Evolutionary conservation across 2,329 filamentous ascomycete genomes (phyloP).

Genomic region (Pseudophaeomoniella oleicola): DNA sequence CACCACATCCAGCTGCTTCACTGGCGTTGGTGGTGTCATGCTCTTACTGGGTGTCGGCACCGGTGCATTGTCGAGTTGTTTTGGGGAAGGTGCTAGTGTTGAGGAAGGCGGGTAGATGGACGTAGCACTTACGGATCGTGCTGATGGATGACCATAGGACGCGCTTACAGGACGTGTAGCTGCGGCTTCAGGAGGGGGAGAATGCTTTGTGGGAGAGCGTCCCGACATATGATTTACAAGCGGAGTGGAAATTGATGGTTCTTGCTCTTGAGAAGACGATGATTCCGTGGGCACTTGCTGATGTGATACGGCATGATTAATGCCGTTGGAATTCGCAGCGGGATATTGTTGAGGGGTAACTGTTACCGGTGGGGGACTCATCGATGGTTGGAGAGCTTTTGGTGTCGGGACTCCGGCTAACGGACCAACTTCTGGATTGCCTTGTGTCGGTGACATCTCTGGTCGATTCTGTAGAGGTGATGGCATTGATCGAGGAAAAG

Average conservation of each 20-base stretch:
- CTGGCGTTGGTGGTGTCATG: not conserved
- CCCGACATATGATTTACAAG: constrained; percentile 18
- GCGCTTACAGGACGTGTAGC: constrained; percentile 9
- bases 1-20: not conserved
- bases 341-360: not conserved
- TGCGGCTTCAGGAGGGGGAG: constrained; percentile 18
- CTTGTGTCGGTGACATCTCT: constrained; percentile 33
- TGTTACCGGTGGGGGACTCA: not conserved
- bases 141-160: not conserved
- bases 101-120: constrained; percentile 12
- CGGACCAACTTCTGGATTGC: constrained; percentile 32
- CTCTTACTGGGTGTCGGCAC: constrained; percentile 13
- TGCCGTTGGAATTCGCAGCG: not conserved
- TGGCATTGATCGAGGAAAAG: constrained; percentile 11
- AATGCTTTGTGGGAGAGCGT: constrained; percentile 31
- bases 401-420: constrained; percentile 26
- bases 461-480: constrained; percentile 30
- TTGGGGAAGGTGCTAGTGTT: constrained; percentile 12
- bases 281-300: constrained; percentile 24
- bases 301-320: not conserved
- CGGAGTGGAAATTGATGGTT: constrained; percentile 4
- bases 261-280: constrained; percentile 4
- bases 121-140: constrained; percentile 10
- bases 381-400: not conserved
- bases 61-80: constrained; percentile 10